phyloP scores from a whole-genome alignment of 1,139 yeast species.

The Saccharomycopsis hybrid region DNA sequence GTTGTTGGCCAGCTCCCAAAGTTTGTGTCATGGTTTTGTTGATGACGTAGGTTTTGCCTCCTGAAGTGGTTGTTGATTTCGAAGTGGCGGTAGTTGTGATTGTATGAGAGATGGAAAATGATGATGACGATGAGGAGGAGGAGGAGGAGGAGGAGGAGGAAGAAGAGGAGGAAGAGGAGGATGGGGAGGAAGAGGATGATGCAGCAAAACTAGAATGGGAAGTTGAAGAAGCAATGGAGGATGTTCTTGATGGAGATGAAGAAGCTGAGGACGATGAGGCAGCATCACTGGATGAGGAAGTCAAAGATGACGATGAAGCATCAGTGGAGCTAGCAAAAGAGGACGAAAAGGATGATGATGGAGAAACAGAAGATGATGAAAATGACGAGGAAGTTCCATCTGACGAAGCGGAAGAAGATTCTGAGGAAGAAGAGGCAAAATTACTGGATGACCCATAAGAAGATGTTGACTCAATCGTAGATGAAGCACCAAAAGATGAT shows the following conservation, averaged over 20 bases:
- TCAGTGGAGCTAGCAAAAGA: neutral
- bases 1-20: conserved; percentile 5
- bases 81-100: conserved; percentile 9
- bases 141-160: neutral
- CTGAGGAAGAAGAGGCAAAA: conserved; percentile 12
- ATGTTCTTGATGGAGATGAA: neutral
- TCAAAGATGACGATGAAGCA: neutral
- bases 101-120: conserved; percentile 4
- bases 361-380: conserved; percentile 19
- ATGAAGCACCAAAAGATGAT: neutral
- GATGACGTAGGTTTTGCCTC: conserved; percentile 14
- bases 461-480: neutral
- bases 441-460: conserved; percentile 2
- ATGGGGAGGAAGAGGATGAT: conserved; percentile 12
- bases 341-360: conserved; percentile 18
- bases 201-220: conserved; percentile 11
- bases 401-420: conserved; percentile 13
- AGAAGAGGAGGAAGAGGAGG: conserved; percentile 7
- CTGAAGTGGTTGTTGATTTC: conserved; percentile 2
- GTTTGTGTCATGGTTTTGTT: conserved; percentile 19
- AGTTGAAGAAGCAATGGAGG: conserved; percentile 7
- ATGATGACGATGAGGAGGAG: conserved; percentile 10
- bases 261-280: conserved; percentile 1
- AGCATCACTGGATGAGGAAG: conserved; percentile 4
- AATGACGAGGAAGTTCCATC: conserved; percentile 15